These are phyloP conservation scores for Hysterium pulicare DNA, from an alignment of 2,329 filamentous ascomycete species.

Conservation along the genomic window DNA sequence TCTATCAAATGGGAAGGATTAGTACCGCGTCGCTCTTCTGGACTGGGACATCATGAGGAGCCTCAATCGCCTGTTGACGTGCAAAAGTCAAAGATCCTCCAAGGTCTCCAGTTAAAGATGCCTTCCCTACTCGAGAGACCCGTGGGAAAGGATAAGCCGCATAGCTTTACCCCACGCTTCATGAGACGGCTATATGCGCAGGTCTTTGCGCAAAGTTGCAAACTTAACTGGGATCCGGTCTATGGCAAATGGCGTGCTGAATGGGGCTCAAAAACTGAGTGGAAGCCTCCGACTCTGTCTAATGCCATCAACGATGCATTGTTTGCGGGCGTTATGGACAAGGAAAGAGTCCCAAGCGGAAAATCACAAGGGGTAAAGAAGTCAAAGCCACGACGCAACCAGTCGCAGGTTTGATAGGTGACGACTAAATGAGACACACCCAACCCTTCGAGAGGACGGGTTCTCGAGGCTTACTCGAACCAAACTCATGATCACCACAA, in stretches of 20 bases:
- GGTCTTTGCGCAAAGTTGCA: slow-evolving; percentile 42
- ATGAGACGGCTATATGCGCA: slow-evolving; percentile 47
- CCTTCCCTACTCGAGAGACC: slow-evolving; percentile 23
- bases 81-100: slow-evolving; percentile 8
- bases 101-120: slow-evolving; percentile 22
- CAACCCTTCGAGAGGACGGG: too few relatives aligned
- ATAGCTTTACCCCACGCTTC: slow-evolving; percentile 40
- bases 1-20: slow-evolving; percentile 21
- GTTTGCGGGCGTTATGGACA: slow-evolving; percentile 27
- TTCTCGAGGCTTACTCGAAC: too few relatives aligned
- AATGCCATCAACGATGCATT: slow-evolving; percentile 19
- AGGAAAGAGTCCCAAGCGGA: slow-evolving; percentile 8
- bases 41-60: slow-evolving; percentile 1
- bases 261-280: slow-evolving; percentile 21
- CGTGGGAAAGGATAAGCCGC: slow-evolving; percentile 23
- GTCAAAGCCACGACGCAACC: too few relatives aligned
- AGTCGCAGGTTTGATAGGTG: too few relatives aligned
- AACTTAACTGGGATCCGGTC: slow-evolving; percentile 37
- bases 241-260: slow-evolving; percentile 22
- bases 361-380: not conserved
- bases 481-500: too few relatives aligned
- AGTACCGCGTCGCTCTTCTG: slow-evolving; percentile 19
- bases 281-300: slow-evolving; percentile 12
- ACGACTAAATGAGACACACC: too few relatives aligned
- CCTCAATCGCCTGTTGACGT: too few relatives aligned